phyloP scores from a whole-genome alignment of 345 rosid species.

The Melaleuca alternifolia region DNA sequence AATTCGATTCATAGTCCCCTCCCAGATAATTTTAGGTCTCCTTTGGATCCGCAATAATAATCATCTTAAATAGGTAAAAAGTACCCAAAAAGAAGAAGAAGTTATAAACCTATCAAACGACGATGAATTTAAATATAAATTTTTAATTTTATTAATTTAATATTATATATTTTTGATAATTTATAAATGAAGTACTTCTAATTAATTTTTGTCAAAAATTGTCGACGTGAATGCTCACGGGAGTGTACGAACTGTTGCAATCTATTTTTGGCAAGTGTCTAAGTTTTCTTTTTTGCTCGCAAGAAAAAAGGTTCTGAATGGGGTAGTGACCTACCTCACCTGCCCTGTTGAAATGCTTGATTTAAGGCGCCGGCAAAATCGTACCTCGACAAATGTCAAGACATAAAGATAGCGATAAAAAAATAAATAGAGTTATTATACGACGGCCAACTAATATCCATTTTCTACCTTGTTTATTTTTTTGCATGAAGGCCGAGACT shows the following conservation, averaged over 20 bases:
- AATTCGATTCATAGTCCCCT: not conserved
- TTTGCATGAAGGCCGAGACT: not conserved
- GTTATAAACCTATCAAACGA: too few species aligned
- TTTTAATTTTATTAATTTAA: not conserved
- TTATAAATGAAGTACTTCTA: fast-evolving
- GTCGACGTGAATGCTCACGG: fast-evolving
- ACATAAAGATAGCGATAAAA: not conserved
- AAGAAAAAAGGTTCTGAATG: not conserved
- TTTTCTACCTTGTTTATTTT: not conserved
- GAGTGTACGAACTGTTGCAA: not conserved
- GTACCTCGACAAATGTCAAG: not conserved
- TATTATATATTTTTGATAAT: not conserved
- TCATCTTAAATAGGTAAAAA: not conserved
- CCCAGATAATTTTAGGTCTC: not conserved
- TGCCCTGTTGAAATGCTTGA: not conserved
- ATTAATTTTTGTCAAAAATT: fast-evolving
- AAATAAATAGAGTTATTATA: not conserved
- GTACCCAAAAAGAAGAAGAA: too few species aligned
- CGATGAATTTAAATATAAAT: fast-evolving
- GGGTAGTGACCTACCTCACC: not conserved
- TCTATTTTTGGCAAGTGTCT: not conserved
- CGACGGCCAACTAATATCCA: not conserved
- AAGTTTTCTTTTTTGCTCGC: not conserved
- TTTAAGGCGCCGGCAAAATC: not conserved
- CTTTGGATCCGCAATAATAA: not conserved